Base-by-base conservation (phyloP, 176 grass and related monocot species). In the Carex parvula region DNA sequence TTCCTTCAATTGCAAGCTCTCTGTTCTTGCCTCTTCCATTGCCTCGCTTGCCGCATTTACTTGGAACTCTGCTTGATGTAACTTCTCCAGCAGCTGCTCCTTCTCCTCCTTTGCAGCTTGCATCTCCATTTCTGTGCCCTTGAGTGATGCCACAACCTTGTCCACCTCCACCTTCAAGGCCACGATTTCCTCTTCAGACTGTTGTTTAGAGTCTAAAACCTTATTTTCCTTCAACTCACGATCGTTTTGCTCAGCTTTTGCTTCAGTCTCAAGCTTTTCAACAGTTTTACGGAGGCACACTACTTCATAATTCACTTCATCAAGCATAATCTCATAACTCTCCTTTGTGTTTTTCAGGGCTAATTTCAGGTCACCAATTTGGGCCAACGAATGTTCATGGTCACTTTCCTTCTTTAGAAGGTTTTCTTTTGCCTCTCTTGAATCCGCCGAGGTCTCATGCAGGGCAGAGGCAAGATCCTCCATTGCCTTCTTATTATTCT, bases 361-460 rank as follows among this genome's bases (percentile, higher is more conserved):
- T 83, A 92, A 85, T 64, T 96, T 99, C 12, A 96, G 82, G 70
- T 93, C 89, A 70, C 91, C 97, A 68, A 94, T 96, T 84, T 95
- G 91, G 0, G 72, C 60, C 3, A 93, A 88, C 26, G 84, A 87
- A 75, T 93, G 86, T 79, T 96, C 91, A 6, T 85, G 86, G n/a
- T 96, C 90, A 83, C 84, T 86, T 91, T 94, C 85, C 80, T 88
- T 94, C 68, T 79, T 86, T 86, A 89, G 79, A 88, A 92, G 82
- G 57, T 83, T 90, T 79, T 99, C 91, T n/a, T 90, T 88, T 12
- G 64, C 90, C 73, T 92, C 93, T 50, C 89, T 83, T 76, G 87
- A 83, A 75, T 92, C 89, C 3, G 21, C 42, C 63, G 91, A 92
- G 50, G 82, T 87, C 80, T 94, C 89, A 60, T 72, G 86, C 81